These are phyloP conservation scores for Nakazawaea wyomingensis DNA, from an alignment of 805 yeast genomes.

Conservation along the genomic window DNA sequence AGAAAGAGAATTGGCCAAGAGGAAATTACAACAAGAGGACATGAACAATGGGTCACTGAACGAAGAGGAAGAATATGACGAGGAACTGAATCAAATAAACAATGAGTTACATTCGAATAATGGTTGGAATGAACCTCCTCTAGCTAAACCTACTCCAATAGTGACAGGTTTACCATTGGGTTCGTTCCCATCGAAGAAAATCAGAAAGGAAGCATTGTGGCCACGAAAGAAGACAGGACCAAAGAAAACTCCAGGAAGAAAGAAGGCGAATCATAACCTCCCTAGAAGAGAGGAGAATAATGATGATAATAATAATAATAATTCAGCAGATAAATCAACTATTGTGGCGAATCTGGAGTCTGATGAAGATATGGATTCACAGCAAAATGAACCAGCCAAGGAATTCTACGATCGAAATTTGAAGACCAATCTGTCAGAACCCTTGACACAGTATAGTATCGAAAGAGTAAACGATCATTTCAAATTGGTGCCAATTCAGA, in stretches of 20 bases:
- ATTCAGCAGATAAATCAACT: no score
- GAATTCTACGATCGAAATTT: slow-evolving; percentile 20
- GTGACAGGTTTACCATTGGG: slow-evolving; percentile 74
- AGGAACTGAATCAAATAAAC: neutral
- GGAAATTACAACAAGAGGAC: slow-evolving; percentile 2
- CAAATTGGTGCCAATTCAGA: slow-evolving; percentile 12
- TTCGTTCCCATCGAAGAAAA: slow-evolving; percentile 57
- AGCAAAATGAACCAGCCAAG: slow-evolving; percentile 15
- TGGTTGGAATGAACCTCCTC: slow-evolving; percentile 52
- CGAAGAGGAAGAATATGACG: neutral
- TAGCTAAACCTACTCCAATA: slow-evolving; percentile 48
- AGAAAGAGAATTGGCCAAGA: neutral
- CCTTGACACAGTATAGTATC: slow-evolving; percentile 27
- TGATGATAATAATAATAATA: neutral
- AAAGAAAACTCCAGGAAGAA: neutral
- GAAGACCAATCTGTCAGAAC: slow-evolving; percentile 29
- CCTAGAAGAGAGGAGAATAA: neutral
- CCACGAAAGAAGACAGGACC: slow-evolving; percentile 28
- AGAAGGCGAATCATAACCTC: neutral
- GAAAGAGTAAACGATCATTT: slow-evolving; percentile 16
- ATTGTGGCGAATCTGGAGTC: slow-evolving; percentile 4
- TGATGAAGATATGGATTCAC: slow-evolving; percentile 15
- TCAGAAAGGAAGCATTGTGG: slow-evolving; percentile 53
- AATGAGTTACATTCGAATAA: neutral
- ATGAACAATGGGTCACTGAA: neutral